These are phyloP conservation scores for Actinidia polygama DNA, from an alignment of 179 eudicot species.

Conservation along the genomic window DNA sequence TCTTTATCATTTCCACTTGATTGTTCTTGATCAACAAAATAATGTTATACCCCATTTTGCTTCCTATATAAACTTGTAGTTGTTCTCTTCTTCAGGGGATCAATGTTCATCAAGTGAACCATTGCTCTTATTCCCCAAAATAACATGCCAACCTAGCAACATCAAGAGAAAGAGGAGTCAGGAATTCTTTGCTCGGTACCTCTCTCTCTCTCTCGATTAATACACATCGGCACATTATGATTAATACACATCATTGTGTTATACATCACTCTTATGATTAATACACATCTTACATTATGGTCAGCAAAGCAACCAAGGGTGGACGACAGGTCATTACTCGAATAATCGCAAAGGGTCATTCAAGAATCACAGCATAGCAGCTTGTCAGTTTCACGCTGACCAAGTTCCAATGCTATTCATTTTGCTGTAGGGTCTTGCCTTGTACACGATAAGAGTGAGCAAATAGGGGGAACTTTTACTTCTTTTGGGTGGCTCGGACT, in stretches of 20 bases:
- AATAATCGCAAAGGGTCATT: slow-evolving; percentile 86
- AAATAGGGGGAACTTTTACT: not conserved
- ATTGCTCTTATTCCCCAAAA: slow-evolving; percentile 73
- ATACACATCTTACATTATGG: slow-evolving; percentile 14
- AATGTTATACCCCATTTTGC: not conserved
- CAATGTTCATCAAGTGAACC: slow-evolving; percentile 57
- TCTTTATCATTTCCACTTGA: no score
- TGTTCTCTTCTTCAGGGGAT: slow-evolving; percentile 41
- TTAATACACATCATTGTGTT: no score
- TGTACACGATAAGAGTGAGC: not conserved
- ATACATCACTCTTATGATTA: slow-evolving; percentile 2
- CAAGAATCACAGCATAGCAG: slow-evolving; percentile 75
- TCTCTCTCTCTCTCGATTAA: slow-evolving; percentile 17
- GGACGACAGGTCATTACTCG: slow-evolving; percentile 89
- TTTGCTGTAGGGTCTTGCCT: not conserved
- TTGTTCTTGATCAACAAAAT: no score
- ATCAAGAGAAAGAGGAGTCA: slow-evolving; percentile 82
- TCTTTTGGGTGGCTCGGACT: slow-evolving; percentile 3
- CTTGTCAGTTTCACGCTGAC: not conserved
- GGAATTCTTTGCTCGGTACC: slow-evolving; percentile 86
- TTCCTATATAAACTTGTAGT: not conserved
- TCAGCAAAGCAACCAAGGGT: slow-evolving; percentile 91
- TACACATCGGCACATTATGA: no score
- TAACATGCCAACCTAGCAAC: slow-evolving; percentile 95
- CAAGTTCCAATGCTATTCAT: slow-evolving; percentile 4